Base-by-base conservation (phyloP, 78 protist species). In the Pigoraptor vietnamica region DNA sequence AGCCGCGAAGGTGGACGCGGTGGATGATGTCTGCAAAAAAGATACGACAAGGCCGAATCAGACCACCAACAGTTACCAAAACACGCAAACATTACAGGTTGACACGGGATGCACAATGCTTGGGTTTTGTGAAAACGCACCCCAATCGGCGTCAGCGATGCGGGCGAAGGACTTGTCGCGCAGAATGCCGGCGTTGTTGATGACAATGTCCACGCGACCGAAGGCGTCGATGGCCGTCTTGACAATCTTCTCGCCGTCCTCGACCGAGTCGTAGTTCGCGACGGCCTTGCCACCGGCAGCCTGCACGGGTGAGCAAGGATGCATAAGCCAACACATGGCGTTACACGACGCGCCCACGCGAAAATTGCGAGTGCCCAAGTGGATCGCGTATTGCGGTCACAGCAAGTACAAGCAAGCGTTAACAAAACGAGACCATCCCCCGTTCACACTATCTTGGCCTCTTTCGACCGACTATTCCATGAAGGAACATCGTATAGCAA, bases 161-260 rank as follows among this genome's bases (percentile, higher is more conserved):
- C 92, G 88, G 37, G 91, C 93, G 55, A 97, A 94, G 37, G 93
- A 55, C 24, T 48, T 93, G 88, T 97, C 98, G 33, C 98, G 91
- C 89, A 97, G 56, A 87, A 97, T 95, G 88, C 92, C 92, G 23
- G 98, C 97, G 88, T 97, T 97, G 94, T 97, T 97, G 89, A 97
- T 91, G 39, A 97, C 55, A 37, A 97, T 91, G 89, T 97, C 98
- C 35, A 97, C 40, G 86, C 96, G 92, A 39, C 98, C 98, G 39
- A 92, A 97, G 34, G 40, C 35, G 39, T 95, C 88, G 39, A 97
- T 32, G 33, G 97, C 97, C 0, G 97, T 95, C 56, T 92, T 67
- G 37, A 96, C 93, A 34, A 97, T 37, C 56, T 81, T 48, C 39
- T 93, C 97, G 89, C 97, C 98, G 86, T 92, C 89, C 86, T 93